phyloP scores from a whole-genome alignment of 192 early-diverging fungal genomes.

The Entophlyctis luteolus region DNA sequence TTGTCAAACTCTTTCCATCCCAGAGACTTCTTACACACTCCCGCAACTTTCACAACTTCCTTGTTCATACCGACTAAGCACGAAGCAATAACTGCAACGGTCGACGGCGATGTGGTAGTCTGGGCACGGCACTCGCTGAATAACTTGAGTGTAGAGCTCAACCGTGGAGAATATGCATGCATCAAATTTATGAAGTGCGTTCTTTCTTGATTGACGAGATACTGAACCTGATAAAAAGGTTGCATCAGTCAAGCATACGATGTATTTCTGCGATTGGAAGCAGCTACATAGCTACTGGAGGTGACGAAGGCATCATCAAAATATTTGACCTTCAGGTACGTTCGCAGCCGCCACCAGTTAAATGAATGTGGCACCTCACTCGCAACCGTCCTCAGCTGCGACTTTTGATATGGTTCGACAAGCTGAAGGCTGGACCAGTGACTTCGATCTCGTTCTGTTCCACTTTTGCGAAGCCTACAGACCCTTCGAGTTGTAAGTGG shows the following conservation, averaged over 20 bases:
- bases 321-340: conserved; percentile 53
- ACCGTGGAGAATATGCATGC: conserved; percentile 45
- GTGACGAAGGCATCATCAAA: conserved; percentile 52
- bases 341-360: not conserved
- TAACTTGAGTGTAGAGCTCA: conserved; percentile 46
- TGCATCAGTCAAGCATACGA: conserved; percentile 48
- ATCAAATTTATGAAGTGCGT: conserved; percentile 49
- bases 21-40: conserved; percentile 49
- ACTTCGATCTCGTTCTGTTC: conserved; percentile 35
- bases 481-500: conserved; percentile 17
- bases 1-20: too few relatives aligned
- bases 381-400: conserved; percentile 34
- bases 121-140: conserved; percentile 46
- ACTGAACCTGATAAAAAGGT: conserved; percentile 23
- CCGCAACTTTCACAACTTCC: conserved; percentile 40
- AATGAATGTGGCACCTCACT: not conserved
- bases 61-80: conserved; percentile 46
- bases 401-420: conserved; percentile 49
- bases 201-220: not conserved
- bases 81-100: conserved; percentile 45
- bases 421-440: conserved; percentile 43
- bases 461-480: not conserved
- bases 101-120: conserved; percentile 48
- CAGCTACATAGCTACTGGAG: conserved; percentile 53
- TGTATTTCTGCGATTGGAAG: conserved; percentile 27